Conservation (phyloP, 352 stramenopile genomes). For the Peronospora farinosa region DNA sequence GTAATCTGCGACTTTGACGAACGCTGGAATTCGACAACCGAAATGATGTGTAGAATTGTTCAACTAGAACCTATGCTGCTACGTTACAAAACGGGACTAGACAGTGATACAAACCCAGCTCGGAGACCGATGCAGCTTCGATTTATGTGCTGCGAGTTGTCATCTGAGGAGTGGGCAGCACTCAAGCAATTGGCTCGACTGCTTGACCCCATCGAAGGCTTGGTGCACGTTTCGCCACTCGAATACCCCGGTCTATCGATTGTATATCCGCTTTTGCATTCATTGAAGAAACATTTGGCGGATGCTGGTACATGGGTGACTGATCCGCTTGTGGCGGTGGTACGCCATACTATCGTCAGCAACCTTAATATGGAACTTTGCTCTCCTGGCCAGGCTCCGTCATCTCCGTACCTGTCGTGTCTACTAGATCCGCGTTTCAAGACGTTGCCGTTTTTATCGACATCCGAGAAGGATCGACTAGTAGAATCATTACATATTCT, state of each 20-base stretch:
- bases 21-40: constrained; percentile 68
- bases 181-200: constrained; percentile 62
- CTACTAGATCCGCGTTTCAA: constrained; percentile 74
- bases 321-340: constrained; percentile 50
- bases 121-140: constrained; percentile 69
- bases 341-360: constrained; percentile 51
- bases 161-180: constrained; percentile 54
- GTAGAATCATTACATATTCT: constrained; percentile 49
- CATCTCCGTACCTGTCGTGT: constrained; percentile 61
- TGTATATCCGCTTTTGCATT: constrained; percentile 59
- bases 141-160: constrained; percentile 72
- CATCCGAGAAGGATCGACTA: constrained; percentile 44
- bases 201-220: constrained; percentile 55
- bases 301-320: constrained; percentile 57
- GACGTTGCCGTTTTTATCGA: constrained; percentile 54
- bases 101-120: constrained; percentile 64
- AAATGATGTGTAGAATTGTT: constrained; percentile 79
- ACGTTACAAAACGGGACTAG: constrained; percentile 70
- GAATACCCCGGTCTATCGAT: constrained; percentile 71
- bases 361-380: constrained; percentile 52
- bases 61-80: constrained; percentile 66
- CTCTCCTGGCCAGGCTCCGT: constrained; percentile 35
- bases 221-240: constrained; percentile 57
- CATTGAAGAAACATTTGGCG: constrained; percentile 62
- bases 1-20: constrained; percentile 78